A percentile compares a stretch with the other conserved stretches of the same genome.
Evolutionary conservation across 2,329 filamentous ascomycete species (phyloP).

Genomic region (Orbilia quercus): DNA sequence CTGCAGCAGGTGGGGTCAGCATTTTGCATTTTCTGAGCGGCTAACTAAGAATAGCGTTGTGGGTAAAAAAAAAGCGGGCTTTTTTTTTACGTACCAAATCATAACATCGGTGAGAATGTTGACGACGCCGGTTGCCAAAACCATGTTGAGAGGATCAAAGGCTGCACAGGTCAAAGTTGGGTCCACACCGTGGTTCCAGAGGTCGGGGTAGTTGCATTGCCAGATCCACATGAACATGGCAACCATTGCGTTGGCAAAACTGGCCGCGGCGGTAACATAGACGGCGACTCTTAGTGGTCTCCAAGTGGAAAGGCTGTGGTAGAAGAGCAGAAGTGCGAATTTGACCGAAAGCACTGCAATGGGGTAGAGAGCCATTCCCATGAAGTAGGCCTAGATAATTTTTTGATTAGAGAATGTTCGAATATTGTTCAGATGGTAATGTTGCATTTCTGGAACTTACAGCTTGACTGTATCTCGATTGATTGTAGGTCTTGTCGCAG

Average conservation of each 20-base stretch:
- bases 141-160: conserved; percentile 27
- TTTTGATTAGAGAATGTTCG: conserved; percentile 2
- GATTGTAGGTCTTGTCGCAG: conserved; percentile 49
- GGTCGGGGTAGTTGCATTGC: conserved; percentile 52
- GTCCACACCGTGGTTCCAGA: conserved; percentile 53
- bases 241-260: conserved; percentile 50
- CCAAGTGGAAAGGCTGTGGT: conserved; percentile 52
- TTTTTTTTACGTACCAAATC: conserved; percentile 53
- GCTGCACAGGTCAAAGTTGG: conserved; percentile 41
- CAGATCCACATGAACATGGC: conserved; percentile 55
- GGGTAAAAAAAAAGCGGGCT: conserved; percentile 17
- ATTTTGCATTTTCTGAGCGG: conserved; percentile 41
- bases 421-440: too few relatives aligned
- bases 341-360: conserved; percentile 52
- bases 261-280: conserved; percentile 40
- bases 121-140: conserved; percentile 44
- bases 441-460: conserved; percentile 24
- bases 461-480: conserved; percentile 29
- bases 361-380: conserved; percentile 55
- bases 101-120: conserved; percentile 56
- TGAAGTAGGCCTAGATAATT: conserved; percentile 43
- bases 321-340: conserved; percentile 50
- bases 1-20: conserved; percentile 32
- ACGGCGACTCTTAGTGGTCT: conserved; percentile 52
- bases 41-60: conserved; percentile 31